Evolutionary conservation across 2,329 filamentous ascomycete genomes (phyloP), one percentile per base, ranked within the genome.

Genomic region (Macrophomina tecta): DNA sequence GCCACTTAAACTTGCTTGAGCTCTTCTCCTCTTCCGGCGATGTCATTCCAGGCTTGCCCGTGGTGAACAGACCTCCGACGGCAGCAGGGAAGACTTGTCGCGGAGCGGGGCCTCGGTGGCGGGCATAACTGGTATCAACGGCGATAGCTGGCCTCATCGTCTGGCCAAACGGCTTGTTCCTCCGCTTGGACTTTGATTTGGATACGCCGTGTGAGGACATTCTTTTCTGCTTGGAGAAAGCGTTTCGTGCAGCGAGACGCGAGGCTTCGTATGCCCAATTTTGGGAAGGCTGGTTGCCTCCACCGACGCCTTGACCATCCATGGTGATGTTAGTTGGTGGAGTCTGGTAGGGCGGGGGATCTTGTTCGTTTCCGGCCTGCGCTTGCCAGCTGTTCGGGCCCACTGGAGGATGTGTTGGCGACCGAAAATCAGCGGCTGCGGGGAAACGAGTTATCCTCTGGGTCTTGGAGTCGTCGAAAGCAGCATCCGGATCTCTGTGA

Each of bases 91-190:
- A 79, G 12, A 81, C 74, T 77, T 83, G 75, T 74, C 82, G 70
- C 75, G 86, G 74, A 82, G 82, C 68, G 77, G 81, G 68, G 55
- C 73, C 79, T 70, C 71, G 72, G 62, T 82, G 80, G 46, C 76
- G 74, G 38, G 87, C 81, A 81, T 92, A 89, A 73, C 89, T 89
- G 2, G 91, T 93, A 69, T 92, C 87, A 23, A 93, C 76, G 69
- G 82, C 89, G 73, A 91, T 91, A 12, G 88, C 88, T 8, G 86
- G 86, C 23, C 77, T 85, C 83, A 66, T 84, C 82, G 75, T 89
- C 87, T 73, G 89, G 82, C 28, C 83, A 82, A 74, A 61, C 9
- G 48, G 67, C 72, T 86, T 87, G 72, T 90, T 88, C 63, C 88
- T 83, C 36, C 85, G 83, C 65, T 84, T 84, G 3, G 89, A 91